Evolutionary conservation across 2,329 filamentous ascomycete species (phyloP), one percentile per base, ranked within the genome.

Genomic region (Zymoseptoria tritici): DNA sequence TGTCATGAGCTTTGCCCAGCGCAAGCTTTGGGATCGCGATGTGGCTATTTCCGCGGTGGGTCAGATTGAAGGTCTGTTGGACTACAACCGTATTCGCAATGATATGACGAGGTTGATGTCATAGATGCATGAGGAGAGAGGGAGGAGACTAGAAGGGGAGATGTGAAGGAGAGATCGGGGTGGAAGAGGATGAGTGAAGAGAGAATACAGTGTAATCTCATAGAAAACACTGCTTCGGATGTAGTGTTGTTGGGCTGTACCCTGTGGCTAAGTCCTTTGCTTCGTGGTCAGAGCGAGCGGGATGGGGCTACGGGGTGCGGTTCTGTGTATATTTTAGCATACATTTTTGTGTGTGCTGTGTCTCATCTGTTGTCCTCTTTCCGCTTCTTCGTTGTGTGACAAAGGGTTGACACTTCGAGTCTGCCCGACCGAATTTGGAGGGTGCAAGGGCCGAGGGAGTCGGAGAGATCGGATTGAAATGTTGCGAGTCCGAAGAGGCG

Each of bases 1-100:
- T 72, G 90, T 99, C 66, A 97, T 97, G 90, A 86, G 89, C 72
- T 99, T 97, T 75, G 93, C 93, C 72, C 88, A 90, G 83, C 86
- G 86, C 78, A 96, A 94, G 81, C 81, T 99, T 63, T 99, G 94
- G 94, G 94, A 99, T 80, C 89, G 93, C 79, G 94, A 99, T 76
- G 82, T 99, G 71, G 94, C 94, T 72, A 84, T 99, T 76, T 92
- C 87, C 75, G 94, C 93, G 36, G 90, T 97, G 67, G 94, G 94
- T 68, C 87, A 85, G 79, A 91, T 97, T 73, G 94, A 97, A 84
- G 93, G 86, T 74, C 75, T 87, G 67, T 75, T 86, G 64, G 83
- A 93, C 77, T 95, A 94, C 81, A 82, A 87, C 76, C 81, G 88
- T 74, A 82, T 90, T 72, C 83, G 91, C 75, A 86, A 85, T 76